Conservation (phyloP, 1,139 yeast species). For the Dujonia santamariae region DNA sequence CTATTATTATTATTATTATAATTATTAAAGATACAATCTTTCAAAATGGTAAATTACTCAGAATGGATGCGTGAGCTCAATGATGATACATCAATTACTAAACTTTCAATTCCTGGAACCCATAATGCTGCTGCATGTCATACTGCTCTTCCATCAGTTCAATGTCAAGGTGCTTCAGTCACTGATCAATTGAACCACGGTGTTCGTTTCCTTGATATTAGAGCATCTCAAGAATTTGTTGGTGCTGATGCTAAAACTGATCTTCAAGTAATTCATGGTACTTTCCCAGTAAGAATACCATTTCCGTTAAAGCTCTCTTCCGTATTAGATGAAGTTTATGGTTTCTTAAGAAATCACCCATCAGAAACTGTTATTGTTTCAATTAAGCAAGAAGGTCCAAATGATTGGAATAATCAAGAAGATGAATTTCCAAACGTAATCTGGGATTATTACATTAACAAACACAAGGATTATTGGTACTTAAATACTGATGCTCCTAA, state of each 20-base stretch:
- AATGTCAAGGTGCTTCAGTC: slow-evolving; percentile 67
- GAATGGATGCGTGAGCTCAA: slow-evolving; percentile 56
- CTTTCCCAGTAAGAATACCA: slow-evolving; percentile 67
- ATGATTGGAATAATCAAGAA: slow-evolving; percentile 57
- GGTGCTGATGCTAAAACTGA: slow-evolving; percentile 50
- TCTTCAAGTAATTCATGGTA: slow-evolving; percentile 71
- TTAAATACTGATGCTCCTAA: slow-evolving; percentile 55
- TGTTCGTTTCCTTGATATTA: slow-evolving; percentile 68
- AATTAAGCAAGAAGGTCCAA: slow-evolving; percentile 71
- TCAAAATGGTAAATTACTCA: slow-evolving; percentile 40
- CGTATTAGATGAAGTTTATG: slow-evolving; percentile 55
- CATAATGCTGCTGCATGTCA: slow-evolving; percentile 79
- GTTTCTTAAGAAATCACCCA: slow-evolving; percentile 48
- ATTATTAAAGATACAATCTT: too few species aligned
- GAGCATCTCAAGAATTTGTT: slow-evolving; percentile 60
- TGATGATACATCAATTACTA: slow-evolving; percentile 51
- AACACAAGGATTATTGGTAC: slow-evolving; percentile 58
- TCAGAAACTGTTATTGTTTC: slow-evolving; percentile 68
- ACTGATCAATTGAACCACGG: slow-evolving; percentile 67
- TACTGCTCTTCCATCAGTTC: slow-evolving; percentile 74
- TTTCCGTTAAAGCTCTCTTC: slow-evolving; percentile 51
- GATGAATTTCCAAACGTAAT: slow-evolving; percentile 68
- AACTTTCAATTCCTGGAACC: slow-evolving; percentile 72
- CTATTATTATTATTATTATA: neutral
- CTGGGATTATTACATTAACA: slow-evolving; percentile 57